Conservation (phyloP, 768 basidiomycete species). For the Termitomyces sp. region DNA sequence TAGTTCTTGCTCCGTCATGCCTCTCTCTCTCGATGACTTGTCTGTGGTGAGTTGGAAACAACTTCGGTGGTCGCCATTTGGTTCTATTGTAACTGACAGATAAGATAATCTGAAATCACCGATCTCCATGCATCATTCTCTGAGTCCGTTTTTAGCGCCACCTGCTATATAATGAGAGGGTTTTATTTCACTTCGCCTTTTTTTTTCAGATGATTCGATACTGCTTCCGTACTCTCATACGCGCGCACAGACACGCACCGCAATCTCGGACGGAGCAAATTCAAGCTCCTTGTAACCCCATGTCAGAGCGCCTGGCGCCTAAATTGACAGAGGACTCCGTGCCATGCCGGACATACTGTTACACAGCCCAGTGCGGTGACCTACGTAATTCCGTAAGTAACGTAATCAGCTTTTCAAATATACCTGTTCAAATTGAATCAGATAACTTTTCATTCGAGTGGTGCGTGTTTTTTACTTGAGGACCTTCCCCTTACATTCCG, state of each 20-base stretch:
- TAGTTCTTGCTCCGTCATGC: background rate
- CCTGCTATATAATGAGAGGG: background rate
- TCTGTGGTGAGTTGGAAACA: background rate
- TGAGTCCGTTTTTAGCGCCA: too few species aligned
- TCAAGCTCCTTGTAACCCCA: background rate
- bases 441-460: too few species aligned
- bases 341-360: too few species aligned
- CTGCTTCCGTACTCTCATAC: background rate
- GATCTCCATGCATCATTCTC: background rate
- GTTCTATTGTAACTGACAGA: background rate
- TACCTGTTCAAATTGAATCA: too few species aligned
- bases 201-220: background rate
- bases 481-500: background rate
- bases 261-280: background rate
- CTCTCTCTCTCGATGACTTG: background rate
- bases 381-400: too few species aligned
- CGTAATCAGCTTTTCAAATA: too few species aligned
- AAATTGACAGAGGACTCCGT: background rate
- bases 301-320: background rate
- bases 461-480: too few species aligned
- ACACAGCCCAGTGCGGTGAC: too few species aligned
- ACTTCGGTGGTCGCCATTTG: background rate
- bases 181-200: background rate
- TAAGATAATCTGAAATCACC: background rate
- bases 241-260: background rate